Evolutionary conservation across 2,329 filamentous ascomycete genomes (phyloP).

Genomic region (Penicillium sp.): DNA sequence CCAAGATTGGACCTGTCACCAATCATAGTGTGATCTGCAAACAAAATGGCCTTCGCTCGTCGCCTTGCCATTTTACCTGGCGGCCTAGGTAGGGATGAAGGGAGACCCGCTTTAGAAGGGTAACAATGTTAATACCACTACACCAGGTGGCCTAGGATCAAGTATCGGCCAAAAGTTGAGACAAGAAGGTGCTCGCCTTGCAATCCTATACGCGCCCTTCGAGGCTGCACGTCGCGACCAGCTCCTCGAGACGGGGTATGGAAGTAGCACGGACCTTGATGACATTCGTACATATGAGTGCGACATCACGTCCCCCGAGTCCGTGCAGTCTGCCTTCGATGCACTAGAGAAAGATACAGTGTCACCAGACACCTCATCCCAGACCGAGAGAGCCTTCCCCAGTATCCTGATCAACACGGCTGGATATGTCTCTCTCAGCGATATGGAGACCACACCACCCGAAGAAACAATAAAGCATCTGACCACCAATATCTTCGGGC

Average conservation of each 20-base stretch:
- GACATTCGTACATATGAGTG: conserved; percentile 41
- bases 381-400: conserved; percentile 31
- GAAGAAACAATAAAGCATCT: conserved; percentile 48
- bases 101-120: neutral
- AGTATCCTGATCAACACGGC: conserved; percentile 46
- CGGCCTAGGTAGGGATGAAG: conserved; percentile 38
- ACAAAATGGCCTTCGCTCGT: conserved; percentile 35
- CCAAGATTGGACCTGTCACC: neutral
- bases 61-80: conserved; percentile 46
- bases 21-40: neutral
- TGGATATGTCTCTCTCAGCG: conserved; percentile 48
- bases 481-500: conserved; percentile 46
- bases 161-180: conserved; percentile 44
- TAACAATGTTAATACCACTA: neutral
- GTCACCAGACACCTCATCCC: conserved; percentile 4
- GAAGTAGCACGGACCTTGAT: conserved; percentile 17
- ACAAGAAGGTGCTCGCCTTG: conserved; percentile 44
- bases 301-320: conserved; percentile 50
- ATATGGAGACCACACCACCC: conserved; percentile 44
- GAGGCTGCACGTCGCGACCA: conserved; percentile 41
- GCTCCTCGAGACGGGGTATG: conserved; percentile 40
- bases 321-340: conserved; percentile 46
- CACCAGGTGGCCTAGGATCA: conserved; percentile 43
- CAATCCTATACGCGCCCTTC: conserved; percentile 50
- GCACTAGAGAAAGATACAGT: conserved; percentile 32